Conservation (phyloP, 1,139 yeast genomes). For the Pichia norvegensis region DNA sequence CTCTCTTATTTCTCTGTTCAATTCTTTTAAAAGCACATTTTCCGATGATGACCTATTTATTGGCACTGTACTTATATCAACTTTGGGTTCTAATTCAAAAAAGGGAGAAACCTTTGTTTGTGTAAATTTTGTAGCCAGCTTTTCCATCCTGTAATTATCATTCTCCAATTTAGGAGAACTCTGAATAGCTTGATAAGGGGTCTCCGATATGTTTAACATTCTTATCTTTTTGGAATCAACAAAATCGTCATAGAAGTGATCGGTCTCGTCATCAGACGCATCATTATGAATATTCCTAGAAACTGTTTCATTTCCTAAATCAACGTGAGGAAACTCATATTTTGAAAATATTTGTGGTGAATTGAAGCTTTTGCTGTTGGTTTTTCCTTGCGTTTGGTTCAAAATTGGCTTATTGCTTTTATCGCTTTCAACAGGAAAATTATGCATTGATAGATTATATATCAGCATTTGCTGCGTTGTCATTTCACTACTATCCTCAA, state of each 20-base stretch:
- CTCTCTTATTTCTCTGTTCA: constrained; percentile 11
- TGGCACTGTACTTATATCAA: too few relatives aligned
- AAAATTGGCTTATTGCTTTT: too few relatives aligned
- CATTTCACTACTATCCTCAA: constrained; percentile 3
- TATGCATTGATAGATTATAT: constrained; percentile 1
- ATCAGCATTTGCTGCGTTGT: constrained; percentile 6
- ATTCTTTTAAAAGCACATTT: constrained; percentile 6
- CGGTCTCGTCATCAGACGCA: background rate
- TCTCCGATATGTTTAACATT: constrained; percentile 12
- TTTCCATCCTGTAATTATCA: background rate
- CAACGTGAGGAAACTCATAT: background rate
- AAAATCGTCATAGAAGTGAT: background rate
- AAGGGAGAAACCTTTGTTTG: background rate
- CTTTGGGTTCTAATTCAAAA: too few relatives aligned
- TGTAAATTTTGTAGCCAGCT: background rate
- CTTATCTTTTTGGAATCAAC: constrained; percentile 3
- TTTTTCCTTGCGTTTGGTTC: too few relatives aligned
- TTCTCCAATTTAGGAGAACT: background rate
- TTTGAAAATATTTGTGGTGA: background rate
- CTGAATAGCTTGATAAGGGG: background rate
- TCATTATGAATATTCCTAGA: too few relatives aligned
- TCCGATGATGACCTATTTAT: too few relatives aligned
- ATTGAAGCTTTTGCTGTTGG: background rate
- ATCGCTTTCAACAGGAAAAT: background rate
- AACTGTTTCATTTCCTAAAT: background rate